Base-by-base conservation (phyloP, 805 yeast species). In the Saitoella complicata region DNA sequence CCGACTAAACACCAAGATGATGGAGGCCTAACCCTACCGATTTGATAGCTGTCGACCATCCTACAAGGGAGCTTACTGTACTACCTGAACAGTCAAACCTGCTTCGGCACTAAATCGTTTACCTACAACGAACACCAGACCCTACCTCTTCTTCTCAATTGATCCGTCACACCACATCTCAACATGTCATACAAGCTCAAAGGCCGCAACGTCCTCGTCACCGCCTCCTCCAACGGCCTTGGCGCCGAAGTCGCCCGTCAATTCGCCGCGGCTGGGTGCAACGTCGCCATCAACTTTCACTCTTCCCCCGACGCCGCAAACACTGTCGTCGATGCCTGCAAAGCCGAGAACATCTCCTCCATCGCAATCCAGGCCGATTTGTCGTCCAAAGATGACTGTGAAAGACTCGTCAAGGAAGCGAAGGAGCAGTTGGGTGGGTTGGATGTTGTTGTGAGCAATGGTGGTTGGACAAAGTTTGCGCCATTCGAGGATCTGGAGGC, bases 401-500 rank as follows among this genome's bases (percentile, higher is more conserved):
- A 53, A 13, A 41, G 45, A 32, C 51, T 62, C 13, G 60, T 67
- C 3, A 47, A 39, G 1, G 55, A 53, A 10, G 56, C 62, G 4
- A 54, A 54, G 8, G 51, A 42, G 45, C 29, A 42, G 10, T 60
- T 31, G 61, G 60, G 7, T 46, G 55, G 10, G 5, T 51, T 67
- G 11, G 67, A 65, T 45, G 66, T 67, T 31, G 65, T 63, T 21
- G 52, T 63, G 9, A 62, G 66, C 9, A 63, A 63, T 47, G 66
- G 64, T 6, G 67, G 67, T 3, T 63, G 65, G 64, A 63, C 67
- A 8, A 55, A 61, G 42, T 50, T 59, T 37, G 51, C 60, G 10
- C 58, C 64, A 9, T 55, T 55, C 45, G 52, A 53, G 10, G 61
- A 62, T 42, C 48, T 63, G 37, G 63, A 61, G 42, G 53, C 50